Conservation (phyloP, 169 alveolate species). For the Cryptosporidium bovis region DNA sequence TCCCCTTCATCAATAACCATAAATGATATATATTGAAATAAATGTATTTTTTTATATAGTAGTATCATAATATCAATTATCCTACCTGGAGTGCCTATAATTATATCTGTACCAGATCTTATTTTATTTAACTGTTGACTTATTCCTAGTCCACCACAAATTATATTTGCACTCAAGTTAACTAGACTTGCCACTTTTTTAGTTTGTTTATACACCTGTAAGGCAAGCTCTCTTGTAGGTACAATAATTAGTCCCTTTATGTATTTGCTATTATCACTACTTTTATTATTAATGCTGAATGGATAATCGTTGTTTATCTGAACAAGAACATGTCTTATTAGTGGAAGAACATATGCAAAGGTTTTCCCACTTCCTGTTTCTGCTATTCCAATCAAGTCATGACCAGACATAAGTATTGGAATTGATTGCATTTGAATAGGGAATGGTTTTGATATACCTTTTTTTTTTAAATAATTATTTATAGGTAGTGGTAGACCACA, state of each 20-base stretch:
- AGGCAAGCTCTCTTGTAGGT: slow-evolving; percentile 90
- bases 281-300: neutral
- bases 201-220: slow-evolving; percentile 84
- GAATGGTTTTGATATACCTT: slow-evolving; percentile 93
- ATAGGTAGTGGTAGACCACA: slow-evolving; percentile 96
- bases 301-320: slow-evolving; percentile 80
- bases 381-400: slow-evolving; percentile 98
- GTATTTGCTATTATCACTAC: neutral
- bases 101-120: slow-evolving; percentile 95
- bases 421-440: slow-evolving; percentile 96
- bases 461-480: slow-evolving; percentile 88
- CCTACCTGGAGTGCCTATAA: slow-evolving; percentile 98
- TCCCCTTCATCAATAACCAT: slow-evolving; percentile 99
- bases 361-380: slow-evolving; percentile 99
- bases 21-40: slow-evolving; percentile 92
- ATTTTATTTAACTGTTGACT: slow-evolving; percentile 90
- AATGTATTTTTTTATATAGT: slow-evolving; percentile 91
- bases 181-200: slow-evolving; percentile 70
- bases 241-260: slow-evolving; percentile 81
- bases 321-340: slow-evolving; percentile 92
- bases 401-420: slow-evolving; percentile 95
- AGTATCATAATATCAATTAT: slow-evolving; percentile 93
- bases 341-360: slow-evolving; percentile 96
- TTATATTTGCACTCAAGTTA: slow-evolving; percentile 72
- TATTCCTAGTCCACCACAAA: slow-evolving; percentile 95